These are phyloP conservation scores for Aspergillus bridgeri DNA, from an alignment of 495 filamentous ascomycete species.

Conservation along the genomic window DNA sequence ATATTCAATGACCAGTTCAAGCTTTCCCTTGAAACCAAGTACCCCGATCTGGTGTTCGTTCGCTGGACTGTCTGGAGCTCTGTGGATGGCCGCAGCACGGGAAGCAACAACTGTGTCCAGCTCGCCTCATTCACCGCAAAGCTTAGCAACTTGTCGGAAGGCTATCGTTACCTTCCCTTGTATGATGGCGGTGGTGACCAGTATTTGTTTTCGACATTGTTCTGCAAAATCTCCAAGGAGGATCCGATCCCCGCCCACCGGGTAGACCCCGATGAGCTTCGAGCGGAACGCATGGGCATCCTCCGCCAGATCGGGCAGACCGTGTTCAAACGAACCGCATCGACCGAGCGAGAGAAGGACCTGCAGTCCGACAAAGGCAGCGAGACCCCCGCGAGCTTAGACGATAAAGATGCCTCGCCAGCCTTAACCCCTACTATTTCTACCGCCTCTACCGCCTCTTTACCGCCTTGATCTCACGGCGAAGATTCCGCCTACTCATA, in stretches of 20 bases:
- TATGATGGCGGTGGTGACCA: constrained; percentile 83
- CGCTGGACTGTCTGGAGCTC: constrained; percentile 89
- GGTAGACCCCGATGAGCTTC: constrained; percentile 45
- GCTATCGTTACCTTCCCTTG: constrained; percentile 97
- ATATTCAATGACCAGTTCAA: constrained; percentile 72
- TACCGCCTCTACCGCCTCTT: constrained; percentile 38
- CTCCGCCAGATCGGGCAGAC: constrained; percentile 48
- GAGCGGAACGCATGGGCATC: constrained; percentile 48
- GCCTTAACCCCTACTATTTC: constrained; percentile 40
- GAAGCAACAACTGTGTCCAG: constrained; percentile 59
- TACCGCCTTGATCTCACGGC: constrained; percentile 9
- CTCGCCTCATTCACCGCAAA: constrained; percentile 91
- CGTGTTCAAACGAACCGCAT: constrained; percentile 49
- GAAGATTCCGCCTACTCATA: neutral
- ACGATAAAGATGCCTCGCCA: constrained; percentile 38
- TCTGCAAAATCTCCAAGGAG: constrained; percentile 76
- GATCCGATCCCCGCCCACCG: constrained; percentile 49
- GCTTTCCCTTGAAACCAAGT: constrained; percentile 80
- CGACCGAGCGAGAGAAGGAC: constrained; percentile 44
- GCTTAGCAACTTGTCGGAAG: constrained; percentile 81
- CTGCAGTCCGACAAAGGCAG: constrained; percentile 26
- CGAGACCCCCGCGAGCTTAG: constrained; percentile 28
- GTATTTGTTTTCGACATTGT: constrained; percentile 90
- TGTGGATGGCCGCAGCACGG: constrained; percentile 59
- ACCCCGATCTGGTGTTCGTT: constrained; percentile 90